Evolutionary conservation across 495 filamentous ascomycete species (phyloP), one percentile per base, ranked within the genome.

Genomic region (Sporormia fimetaria): DNA sequence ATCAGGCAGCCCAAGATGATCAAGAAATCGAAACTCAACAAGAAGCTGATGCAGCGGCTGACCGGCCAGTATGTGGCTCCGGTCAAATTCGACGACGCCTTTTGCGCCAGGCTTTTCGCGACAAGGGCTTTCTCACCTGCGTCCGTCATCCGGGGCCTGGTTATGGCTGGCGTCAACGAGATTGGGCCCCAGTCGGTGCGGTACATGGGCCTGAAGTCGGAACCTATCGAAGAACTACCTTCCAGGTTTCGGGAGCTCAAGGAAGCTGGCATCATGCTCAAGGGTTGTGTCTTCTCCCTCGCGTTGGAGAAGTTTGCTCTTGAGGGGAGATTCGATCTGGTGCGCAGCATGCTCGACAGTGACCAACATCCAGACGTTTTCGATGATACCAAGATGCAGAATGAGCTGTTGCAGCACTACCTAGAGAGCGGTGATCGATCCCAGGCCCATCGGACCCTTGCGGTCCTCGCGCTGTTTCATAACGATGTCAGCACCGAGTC

Each of bases 301-400:
- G 51, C 81, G 8, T 47, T 87, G 10, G 63, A 69, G 31, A 68
- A 71, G 45, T 63, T 84, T 16, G 75, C 75, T 7, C 47, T 43
- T 4, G 63, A 73, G 38, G 64, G 70, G 4, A 69, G 78, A 9
- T 42, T 34, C 8, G 10, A 5, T n/a, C 10, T 54, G 17, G 45
- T 54, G 12, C 51, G 37, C 4, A 37, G 41, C 10, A 52, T 92
- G 2, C 52, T 88, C 1, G 50, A 66, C 16, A 78, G 73, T 35
- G 83, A 88, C 51, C 74, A 84, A 30, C 82, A 90, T 57, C 81
- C 81, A 0, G 81, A 86, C 43, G 66, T 71, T 3, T 73, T 82
- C 17, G 81, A 84, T 38, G 76, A 93, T 56, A 32, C 33, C 0
- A 27, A 62, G 1, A 49, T 76, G 2, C 81, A 83, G 51, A 70